Evolutionary conservation across 2,329 filamentous ascomycete genomes (phyloP), one percentile per base, ranked within the genome.

Genomic region (Arthroderma sp.): DNA sequence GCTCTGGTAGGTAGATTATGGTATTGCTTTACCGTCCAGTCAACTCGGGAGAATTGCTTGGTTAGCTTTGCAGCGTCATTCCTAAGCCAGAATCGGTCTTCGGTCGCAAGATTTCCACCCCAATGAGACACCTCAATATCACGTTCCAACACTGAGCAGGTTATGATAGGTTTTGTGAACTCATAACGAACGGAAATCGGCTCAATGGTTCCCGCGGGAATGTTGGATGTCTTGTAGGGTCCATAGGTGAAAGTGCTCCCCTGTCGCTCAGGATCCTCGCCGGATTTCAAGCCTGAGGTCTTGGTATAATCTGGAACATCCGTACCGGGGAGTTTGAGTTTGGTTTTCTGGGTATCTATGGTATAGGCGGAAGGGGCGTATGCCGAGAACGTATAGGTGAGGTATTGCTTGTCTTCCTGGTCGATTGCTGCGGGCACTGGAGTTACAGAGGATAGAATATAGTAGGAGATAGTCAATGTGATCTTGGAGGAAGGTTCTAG

Each of bases 81-180:
- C 57, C 78, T 77, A 53, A 96, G 73, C 64, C 82, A 86, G 68
- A 94, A 95, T 47, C 86, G 79, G 69, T 98, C 91, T 68, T 98
- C 91, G 41, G 88, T 86, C 1, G 91, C 91, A 44, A 96, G 68
- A 61, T 98, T 98, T 50, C 91, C 91, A 53, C 91, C 91, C 91
- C 91, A 98, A 66, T 96, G 91, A 61, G 86, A 94, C 56, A 98
- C 82, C 64, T 98, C 91, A 51, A 98, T 70, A 58, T 96, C 88
- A 48, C 91, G 82, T 66, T 96, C 86, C 48, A 98, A 72, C 10
- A 77, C 71, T 31, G 79, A 78, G 42, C 86, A 77, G 58, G 91
- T 85, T 37, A 80, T 82, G 46, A 98, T 72, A 8, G 91, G 89
- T 67, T 89, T 93, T 52, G 85, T 95, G 68, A 91, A 95, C 65